Conservation (phyloP, 2,329 filamentous ascomycete species). For the Ophiostoma sp. region DNA sequence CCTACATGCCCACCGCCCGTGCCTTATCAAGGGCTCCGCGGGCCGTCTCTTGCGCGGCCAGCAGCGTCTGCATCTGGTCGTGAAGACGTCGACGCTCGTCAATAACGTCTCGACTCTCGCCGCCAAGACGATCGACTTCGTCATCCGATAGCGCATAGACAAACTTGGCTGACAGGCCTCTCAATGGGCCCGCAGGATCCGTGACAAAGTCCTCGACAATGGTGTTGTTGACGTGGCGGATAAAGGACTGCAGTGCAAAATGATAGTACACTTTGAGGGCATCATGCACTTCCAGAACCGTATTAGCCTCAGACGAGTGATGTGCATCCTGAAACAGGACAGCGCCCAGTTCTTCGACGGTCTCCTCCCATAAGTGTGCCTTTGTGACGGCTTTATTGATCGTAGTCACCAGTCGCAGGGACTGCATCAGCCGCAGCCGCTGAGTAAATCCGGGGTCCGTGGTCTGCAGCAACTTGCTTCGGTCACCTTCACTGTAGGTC, state of each 20-base stretch:
- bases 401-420: neutral
- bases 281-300: neutral
- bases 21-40: neutral
- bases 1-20: neutral
- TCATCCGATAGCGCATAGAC: neutral
- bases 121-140: neutral
- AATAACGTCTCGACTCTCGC: neutral
- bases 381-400: neutral
- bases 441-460: neutral
- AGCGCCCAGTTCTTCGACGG: neutral
- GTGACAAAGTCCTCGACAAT: neutral
- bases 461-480: neutral
- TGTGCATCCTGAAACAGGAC: neutral
- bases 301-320: neutral
- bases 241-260: neutral
- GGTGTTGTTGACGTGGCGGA: neutral
- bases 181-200: neutral
- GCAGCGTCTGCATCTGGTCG: neutral
- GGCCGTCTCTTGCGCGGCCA: neutral
- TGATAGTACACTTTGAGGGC: neutral
- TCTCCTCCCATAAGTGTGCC: neutral
- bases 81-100: neutral
- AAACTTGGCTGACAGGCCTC: neutral
- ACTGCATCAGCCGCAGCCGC: neutral
- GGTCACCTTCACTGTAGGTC: neutral